phyloP scores from a whole-genome alignment of 108 stramenopile species.

The Seminavis robusta region DNA sequence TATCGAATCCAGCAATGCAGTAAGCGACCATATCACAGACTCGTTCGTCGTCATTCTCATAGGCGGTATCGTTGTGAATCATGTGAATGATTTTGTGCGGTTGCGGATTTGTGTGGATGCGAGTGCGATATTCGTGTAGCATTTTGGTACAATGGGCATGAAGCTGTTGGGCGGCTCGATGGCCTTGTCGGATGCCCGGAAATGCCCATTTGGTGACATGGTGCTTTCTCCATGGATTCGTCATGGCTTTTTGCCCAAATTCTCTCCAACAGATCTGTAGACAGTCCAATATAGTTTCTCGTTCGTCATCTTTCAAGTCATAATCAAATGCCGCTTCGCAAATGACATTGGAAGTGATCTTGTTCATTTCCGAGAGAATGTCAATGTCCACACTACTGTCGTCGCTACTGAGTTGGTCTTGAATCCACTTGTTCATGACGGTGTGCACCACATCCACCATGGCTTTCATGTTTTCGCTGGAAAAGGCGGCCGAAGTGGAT shows the following conservation, averaged over 20 bases:
- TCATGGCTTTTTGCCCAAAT: not conserved
- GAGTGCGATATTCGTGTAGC: not conserved
- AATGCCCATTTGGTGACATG: too few relatives aligned
- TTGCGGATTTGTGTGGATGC: not conserved
- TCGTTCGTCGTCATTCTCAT: slow-evolving; percentile 1
- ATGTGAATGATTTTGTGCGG: slow-evolving; percentile 1
- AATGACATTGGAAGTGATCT: slow-evolving; percentile 35
- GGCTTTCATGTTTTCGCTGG: not conserved
- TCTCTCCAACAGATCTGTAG: not conserved
- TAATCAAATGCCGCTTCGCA: slow-evolving; percentile 53
- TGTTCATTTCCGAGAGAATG: slow-evolving; percentile 29
- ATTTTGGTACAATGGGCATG: not conserved
- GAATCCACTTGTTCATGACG: not conserved
- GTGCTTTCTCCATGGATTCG: too few relatives aligned
- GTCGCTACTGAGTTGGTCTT: not conserved
- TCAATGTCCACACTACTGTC: slow-evolving; percentile 17
- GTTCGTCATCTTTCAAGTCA: slow-evolving; percentile 19
- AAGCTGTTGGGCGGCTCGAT: too few relatives aligned
- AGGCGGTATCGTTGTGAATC: not conserved
- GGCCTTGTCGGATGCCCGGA: too few relatives aligned
- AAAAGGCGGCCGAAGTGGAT: not conserved
- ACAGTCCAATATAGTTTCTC: not conserved
- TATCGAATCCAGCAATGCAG: slow-evolving; percentile 3
- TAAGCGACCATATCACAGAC: not conserved
- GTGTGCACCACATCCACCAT: not conserved